phyloP scores from a whole-genome alignment of 2,329 filamentous ascomycete species.

The Stylonectria norvegica region DNA sequence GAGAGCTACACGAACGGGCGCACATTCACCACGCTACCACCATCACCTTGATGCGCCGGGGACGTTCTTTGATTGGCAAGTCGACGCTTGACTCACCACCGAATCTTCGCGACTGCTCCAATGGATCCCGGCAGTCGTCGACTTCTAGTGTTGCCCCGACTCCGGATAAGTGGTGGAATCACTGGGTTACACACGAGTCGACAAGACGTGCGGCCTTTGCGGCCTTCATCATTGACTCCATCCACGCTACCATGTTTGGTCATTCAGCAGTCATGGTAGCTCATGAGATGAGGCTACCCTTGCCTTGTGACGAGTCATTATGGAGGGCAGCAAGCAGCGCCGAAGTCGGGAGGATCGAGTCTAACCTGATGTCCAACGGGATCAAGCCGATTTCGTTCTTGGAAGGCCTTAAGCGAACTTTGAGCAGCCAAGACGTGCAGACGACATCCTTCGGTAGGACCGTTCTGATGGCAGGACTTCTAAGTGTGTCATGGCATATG shows the following conservation, averaged over 20 bases:
- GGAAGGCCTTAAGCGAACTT: conserved; percentile 83
- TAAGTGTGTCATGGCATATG: conserved; percentile 97
- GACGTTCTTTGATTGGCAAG: conserved; percentile 83
- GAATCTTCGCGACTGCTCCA: conserved; percentile 58
- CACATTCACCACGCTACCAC: conserved; percentile 97
- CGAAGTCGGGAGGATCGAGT: conserved; percentile 81
- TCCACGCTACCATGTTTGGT: conserved; percentile 96
- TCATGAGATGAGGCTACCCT: conserved; percentile 85
- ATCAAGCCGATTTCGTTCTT: conserved; percentile 84
- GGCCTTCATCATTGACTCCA: conserved; percentile 92
- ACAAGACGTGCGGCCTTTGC: conserved; percentile 87
- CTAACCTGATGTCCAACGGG: conserved; percentile 74
- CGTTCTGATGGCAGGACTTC: conserved; percentile 87
- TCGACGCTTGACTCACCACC: conserved; percentile 82
- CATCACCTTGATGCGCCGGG: conserved; percentile 89
- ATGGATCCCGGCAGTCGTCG: conserved; percentile 58
- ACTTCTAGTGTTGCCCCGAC: conserved; percentile 62
- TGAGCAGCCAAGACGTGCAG: conserved; percentile 79
- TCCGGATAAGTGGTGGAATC: conserved; percentile 88
- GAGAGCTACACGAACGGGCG: conserved; percentile 86
- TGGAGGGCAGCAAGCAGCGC: conserved; percentile 88
- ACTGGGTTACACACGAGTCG: conserved; percentile 93
- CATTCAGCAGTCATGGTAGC: conserved; percentile 97
- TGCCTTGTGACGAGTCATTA: conserved; percentile 88
- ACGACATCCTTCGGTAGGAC: conserved; percentile 93